Base-by-base conservation (phyloP, 768 basidiomycete genomes). In the Suillus brevipes region DNA sequence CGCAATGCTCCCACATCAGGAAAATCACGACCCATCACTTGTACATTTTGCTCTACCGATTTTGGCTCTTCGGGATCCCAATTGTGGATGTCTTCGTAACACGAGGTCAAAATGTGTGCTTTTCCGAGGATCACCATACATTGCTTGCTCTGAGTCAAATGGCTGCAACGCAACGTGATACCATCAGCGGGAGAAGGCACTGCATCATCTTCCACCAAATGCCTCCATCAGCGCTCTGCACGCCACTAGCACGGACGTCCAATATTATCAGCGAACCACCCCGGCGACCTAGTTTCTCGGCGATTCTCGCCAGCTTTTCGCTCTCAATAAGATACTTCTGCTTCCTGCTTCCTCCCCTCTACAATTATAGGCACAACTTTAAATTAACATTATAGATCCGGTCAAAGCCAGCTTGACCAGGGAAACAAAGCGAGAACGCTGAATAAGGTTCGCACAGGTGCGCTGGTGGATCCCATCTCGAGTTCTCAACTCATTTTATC, bases 351-450 rank as follows among this genome's bases (percentile, higher is more conserved):
- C 52, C 2, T 16, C 23, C 49, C 25, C 8, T 34, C 16, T 16
- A 18, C 16, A 42, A 1, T 42, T 42, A 42, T 18, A 53, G 9
- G 69, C 74, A 25, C 81, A 31, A 31, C 31, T 55, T 55, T 53
- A 53, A 53, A 34, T 53, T 31, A 52, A 8, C 6, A 18, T 34
- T 20, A 34, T 53, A 31, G 28, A 18, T 53, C 52, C 28, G 52
- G 52, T 20, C 10, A 1, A 55, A 55, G 31, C 2, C 23, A 25
- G 28, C 9, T 28, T 28, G 25, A 18, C 25, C 28, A 49, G 25
- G 50, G 50, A 52, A n/a, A n/a, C n/a, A n/a, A 52, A 16, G 16
- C 16, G 28, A 31, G 53, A 55, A 55, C 20, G 34, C 53, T 55
- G 3, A 55, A 55, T 20, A n/a, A 20, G 31, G 52, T 53, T 53